These are phyloP conservation scores for Taiwanofungus camphoratus DNA, from an alignment of 1,284 basidiomycete species.

Conservation along the genomic window DNA sequence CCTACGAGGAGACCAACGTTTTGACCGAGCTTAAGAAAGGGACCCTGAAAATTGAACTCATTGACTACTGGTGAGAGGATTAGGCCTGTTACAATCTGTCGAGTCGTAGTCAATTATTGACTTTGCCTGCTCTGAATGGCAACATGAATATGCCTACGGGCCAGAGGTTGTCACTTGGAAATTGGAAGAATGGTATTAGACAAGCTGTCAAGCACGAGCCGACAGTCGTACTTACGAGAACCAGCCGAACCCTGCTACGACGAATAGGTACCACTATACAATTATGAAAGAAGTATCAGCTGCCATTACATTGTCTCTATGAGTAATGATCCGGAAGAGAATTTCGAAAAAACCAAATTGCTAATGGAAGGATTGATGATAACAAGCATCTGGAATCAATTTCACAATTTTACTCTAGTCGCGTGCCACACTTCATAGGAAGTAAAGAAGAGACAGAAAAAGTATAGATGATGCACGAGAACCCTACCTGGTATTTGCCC, in stretches of 20 bases:
- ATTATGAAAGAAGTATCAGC: not conserved
- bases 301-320: not conserved
- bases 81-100: conserved; percentile 36
- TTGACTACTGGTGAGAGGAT: conserved; percentile 49
- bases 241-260: conserved; percentile 64
- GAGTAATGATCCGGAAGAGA: not conserved
- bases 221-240: conserved; percentile 44
- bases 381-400: no score
- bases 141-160: conserved; percentile 36
- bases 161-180: conserved; percentile 55
- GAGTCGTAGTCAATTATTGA: not conserved
- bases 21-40: conserved; percentile 49
- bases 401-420: no score
- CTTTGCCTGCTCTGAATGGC: not conserved
- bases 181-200: conserved; percentile 19
- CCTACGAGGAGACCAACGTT: conserved; percentile 62
- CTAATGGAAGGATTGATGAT: no score
- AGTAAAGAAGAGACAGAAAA: not conserved
- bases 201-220: not conserved
- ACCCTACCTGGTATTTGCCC: conserved; percentile 59
- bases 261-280: conserved; percentile 43
- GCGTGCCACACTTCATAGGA: no score
- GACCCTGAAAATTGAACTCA: conserved; percentile 49
- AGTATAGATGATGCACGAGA: not conserved
- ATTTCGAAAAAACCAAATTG: no score